phyloP scores from a whole-genome alignment of 2,329 filamentous ascomycete species.

The Ceratocystis cacaofunesta region DNA sequence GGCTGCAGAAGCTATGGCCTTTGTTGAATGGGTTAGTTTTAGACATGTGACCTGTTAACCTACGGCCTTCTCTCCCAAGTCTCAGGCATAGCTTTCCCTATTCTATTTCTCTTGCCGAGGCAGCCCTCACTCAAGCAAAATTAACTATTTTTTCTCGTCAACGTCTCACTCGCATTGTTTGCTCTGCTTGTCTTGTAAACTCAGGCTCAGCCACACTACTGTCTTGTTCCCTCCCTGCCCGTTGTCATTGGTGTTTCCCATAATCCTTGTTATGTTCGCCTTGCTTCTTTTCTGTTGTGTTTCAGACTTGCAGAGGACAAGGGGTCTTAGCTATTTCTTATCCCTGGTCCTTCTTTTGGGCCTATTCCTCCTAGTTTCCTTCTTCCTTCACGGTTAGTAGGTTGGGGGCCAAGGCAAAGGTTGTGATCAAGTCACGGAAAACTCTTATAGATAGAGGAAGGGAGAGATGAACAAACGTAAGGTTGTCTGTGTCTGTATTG shows the following conservation, averaged over 20 bases:
- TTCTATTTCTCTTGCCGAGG: background rate
- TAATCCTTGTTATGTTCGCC: background rate
- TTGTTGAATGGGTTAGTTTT: background rate
- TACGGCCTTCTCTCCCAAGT: background rate
- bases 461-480: background rate
- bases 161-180: background rate
- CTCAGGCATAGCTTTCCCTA: background rate
- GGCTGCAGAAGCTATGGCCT: conserved; percentile 3
- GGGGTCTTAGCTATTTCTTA: background rate
- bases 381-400: background rate
- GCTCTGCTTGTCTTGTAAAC: background rate
- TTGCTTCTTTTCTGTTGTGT: conserved; percentile 1
- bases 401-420: too few relatives aligned
- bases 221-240: background rate
- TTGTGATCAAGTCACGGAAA: too few relatives aligned
- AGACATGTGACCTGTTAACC: background rate
- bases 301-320: background rate
- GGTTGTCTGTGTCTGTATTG: background rate
- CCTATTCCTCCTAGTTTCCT: background rate
- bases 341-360: background rate
- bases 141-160: background rate
- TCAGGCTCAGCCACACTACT: background rate
- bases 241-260: background rate
- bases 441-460: too few relatives aligned
- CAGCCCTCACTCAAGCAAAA: background rate